phyloP scores from a whole-genome alignment of 164 flowering plant species.

The Platanus orientalis region DNA sequence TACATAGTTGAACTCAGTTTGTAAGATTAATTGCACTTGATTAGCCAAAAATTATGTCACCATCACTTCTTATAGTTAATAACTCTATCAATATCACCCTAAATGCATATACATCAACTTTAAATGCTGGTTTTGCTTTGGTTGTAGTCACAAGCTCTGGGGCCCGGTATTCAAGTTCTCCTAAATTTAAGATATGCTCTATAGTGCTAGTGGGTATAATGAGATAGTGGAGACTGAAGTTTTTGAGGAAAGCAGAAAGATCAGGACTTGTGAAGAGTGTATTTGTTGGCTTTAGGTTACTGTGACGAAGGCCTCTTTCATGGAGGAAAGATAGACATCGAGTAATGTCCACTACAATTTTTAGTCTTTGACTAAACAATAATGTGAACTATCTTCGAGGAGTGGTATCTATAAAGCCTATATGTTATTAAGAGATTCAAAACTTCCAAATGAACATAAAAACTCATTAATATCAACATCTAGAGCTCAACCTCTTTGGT shows the following conservation, averaged over 20 bases:
- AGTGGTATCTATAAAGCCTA: constrained; percentile 57
- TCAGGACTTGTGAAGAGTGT: constrained; percentile 58
- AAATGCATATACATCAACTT: constrained; percentile 88
- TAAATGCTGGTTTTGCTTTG: constrained; percentile 67
- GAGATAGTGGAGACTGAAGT: constrained; percentile 81
- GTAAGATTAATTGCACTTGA: constrained; percentile 90
- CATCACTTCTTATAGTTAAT: constrained; percentile 88
- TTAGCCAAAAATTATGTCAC: constrained; percentile 91
- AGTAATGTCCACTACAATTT: constrained; percentile 81
- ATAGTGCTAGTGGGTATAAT: constrained; percentile 86
- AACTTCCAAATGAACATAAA: neutral
- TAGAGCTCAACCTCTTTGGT: too few species aligned
- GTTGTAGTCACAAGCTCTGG: constrained; percentile 69
- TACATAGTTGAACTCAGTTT: constrained; percentile 88
- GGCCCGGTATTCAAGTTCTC: constrained; percentile 87
- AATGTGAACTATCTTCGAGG: constrained; percentile 73
- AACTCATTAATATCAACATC: too few species aligned
- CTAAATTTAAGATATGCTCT: constrained; percentile 77
- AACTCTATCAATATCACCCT: constrained; percentile 93
- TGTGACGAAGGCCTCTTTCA: constrained; percentile 82
- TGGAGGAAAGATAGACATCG: constrained; percentile 70
- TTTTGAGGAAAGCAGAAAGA: constrained; percentile 56
- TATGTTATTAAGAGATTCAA: neutral
- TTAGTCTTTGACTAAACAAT: constrained; percentile 74
- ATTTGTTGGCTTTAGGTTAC: constrained; percentile 88